Evolutionary conservation across 306 rosid genomes (phyloP).

Genomic region (Cucumis hystrix): DNA sequence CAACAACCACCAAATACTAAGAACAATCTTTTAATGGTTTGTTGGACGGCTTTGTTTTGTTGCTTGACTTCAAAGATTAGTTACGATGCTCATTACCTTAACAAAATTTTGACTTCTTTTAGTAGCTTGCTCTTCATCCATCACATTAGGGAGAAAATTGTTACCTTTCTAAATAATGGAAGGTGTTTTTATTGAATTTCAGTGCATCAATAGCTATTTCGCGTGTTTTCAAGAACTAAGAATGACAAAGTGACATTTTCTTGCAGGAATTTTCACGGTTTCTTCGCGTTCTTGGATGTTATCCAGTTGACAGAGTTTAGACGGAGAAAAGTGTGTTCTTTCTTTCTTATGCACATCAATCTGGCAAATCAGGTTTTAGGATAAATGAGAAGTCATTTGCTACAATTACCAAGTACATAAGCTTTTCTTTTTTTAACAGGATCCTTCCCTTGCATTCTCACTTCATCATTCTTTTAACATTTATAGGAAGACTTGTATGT

Average conservation of each 20-base stretch:
- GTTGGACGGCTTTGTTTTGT: background rate
- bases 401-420: background rate
- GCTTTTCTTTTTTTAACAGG: background rate
- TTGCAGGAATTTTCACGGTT: conserved; percentile 61
- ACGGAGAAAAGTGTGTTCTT: background rate
- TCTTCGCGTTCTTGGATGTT: conserved; percentile 68
- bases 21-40: background rate
- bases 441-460: background rate
- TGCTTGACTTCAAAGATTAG: background rate
- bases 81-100: background rate
- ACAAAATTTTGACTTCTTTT: background rate
- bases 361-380: background rate
- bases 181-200: background rate
- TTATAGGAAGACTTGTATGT: conserved; percentile 1
- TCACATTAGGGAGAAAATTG: background rate
- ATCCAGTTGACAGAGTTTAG: conserved; percentile 32
- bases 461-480: background rate
- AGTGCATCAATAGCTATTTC: background rate
- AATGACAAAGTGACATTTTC: background rate
- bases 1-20: background rate
- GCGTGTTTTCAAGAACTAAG: background rate
- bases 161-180: background rate
- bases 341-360: background rate
- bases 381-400: background rate
- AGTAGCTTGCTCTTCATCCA: background rate